phyloP scores from a whole-genome alignment of 352 stramenopile genomes.

The Globisporangium recalcitrans region DNA sequence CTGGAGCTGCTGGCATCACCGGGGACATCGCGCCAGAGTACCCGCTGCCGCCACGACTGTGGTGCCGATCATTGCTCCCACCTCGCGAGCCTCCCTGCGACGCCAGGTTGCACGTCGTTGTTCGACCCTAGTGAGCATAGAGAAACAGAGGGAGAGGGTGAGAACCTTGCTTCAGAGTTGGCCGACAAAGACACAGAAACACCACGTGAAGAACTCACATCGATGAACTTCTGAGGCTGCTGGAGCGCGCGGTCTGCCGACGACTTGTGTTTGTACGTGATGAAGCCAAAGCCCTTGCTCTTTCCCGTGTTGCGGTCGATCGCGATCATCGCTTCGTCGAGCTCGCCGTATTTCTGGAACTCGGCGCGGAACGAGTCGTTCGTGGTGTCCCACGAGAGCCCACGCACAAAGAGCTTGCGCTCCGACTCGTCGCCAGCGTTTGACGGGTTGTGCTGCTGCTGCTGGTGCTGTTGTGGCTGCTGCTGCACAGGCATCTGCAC shows the following conservation, averaged over 20 bases:
- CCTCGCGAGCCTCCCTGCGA: conserved; percentile 23
- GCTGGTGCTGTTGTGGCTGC: conserved; percentile 13
- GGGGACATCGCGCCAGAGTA: conserved; percentile 18
- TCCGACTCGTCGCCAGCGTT: conserved; percentile 28
- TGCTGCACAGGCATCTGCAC: conserved; percentile 9
- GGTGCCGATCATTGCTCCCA: conserved; percentile 1
- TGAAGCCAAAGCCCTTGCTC: conserved; percentile 68
- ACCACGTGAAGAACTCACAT: conserved; percentile 33
- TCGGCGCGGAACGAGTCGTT: conserved; percentile 43
- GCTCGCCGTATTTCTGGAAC: conserved; percentile 62
- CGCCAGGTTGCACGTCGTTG: conserved; percentile 56
- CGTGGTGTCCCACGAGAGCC: conserved; percentile 50
- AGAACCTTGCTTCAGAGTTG: not conserved
- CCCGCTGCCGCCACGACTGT: conserved; percentile 1
- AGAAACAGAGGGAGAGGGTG: not conserved
- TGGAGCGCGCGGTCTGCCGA: conserved; percentile 41
- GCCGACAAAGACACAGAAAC: not conserved
- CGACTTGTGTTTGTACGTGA: conserved; percentile 51
- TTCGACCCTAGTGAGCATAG: conserved; percentile 31
- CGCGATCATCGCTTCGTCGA: conserved; percentile 43
- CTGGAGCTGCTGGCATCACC: conserved; percentile 15
- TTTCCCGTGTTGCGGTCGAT: conserved; percentile 50
- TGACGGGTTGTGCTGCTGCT: not conserved
- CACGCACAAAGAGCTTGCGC: conserved; percentile 61
- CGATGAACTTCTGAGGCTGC: conserved; percentile 57